Evolutionary conservation across 2,329 filamentous ascomycete species (phyloP), one percentile per base, ranked within the genome.

Genomic region (Exophiala phaeomuriformis): DNA sequence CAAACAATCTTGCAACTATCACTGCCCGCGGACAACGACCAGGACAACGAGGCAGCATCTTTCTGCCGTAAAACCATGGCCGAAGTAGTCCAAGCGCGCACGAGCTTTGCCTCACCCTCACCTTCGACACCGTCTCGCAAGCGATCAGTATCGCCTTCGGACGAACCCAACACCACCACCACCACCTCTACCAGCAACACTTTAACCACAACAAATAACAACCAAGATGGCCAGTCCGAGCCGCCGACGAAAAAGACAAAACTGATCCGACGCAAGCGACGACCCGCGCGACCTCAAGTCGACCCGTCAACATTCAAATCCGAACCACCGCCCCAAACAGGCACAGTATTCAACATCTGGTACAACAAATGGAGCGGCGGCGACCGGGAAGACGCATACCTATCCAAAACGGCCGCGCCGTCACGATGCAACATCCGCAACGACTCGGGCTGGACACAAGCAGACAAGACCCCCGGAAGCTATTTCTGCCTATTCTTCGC

Each of bases 321-420:
- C 33, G 89, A 95, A 64, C 86, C 88, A 3, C 61, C 61, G 10
- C 87, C 88, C 1, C 90, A 97, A 65, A 97, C 91, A 0, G 93
- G 93, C 49, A 95, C 88, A 0, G 89, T 90, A 54, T 98, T 93
- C 78, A 98, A 98, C 71, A 94, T 95, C 66, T 96, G 90, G 91
- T 95, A 96, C 74, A 96, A 95, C 75, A 97, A 96, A 72, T 97
- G 91, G 90, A 86, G 85, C 0, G 93, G 93, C 61, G 93, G 93
- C 65, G 93, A 98, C 71, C 82, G 90, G 56, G 91, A 97, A 67
- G 90, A 94, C 74, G 89, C 90, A 64, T 90, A 91, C 66, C 79
- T 90, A 3, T 88, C 86, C 35, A 85, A 96, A 67, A 86, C 84
- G 27, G 81, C 84, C 9, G 91, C 93, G 2, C 84, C 86, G 60